phyloP scores from a whole-genome alignment of 768 basidiomycete genomes.

The Nevesoporus exiguus region DNA sequence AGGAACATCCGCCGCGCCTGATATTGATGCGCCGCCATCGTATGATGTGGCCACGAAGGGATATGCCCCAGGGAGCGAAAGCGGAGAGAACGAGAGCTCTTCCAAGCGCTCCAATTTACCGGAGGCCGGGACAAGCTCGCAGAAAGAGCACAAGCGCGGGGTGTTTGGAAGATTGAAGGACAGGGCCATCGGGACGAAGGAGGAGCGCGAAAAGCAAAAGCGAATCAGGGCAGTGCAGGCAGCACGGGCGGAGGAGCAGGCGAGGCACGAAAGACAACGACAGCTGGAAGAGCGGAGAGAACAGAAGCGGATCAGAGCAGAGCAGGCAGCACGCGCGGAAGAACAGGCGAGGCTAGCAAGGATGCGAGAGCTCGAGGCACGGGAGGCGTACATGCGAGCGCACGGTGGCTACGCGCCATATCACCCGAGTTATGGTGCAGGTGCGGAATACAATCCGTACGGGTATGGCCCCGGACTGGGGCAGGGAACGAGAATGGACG shows the following conservation, averaged over 20 bases:
- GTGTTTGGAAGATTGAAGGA: slow-evolving; percentile 62
- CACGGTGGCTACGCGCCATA: slow-evolving; percentile 32
- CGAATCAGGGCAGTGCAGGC: slow-evolving; percentile 31
- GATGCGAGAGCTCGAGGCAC: slow-evolving; percentile 22
- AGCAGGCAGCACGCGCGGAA: slow-evolving; percentile 27
- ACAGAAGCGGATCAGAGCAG: slow-evolving; percentile 31
- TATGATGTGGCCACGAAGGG: slow-evolving; percentile 26
- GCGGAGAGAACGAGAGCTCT: slow-evolving; percentile 1
- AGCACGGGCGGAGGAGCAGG: slow-evolving; percentile 20
- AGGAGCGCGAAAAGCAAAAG: slow-evolving; percentile 52
- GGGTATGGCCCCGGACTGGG: not conserved
- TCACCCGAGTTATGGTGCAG: slow-evolving; percentile 17
- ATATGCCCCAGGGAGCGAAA: slow-evolving; percentile 25
- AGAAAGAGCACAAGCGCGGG: slow-evolving; percentile 41
- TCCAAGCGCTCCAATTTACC: not conserved
- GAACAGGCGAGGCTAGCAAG: slow-evolving; percentile 20
- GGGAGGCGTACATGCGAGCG: slow-evolving; percentile 36
- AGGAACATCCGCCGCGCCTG: slow-evolving; percentile 1
- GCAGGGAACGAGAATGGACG: not conserved
- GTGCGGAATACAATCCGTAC: not conserved
- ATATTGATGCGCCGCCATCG: slow-evolving; percentile 24
- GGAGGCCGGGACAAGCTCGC: slow-evolving; percentile 1
- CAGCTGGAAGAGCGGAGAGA: slow-evolving; percentile 37
- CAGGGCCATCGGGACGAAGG: slow-evolving; percentile 59
- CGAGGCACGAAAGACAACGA: slow-evolving; percentile 14